These are phyloP conservation scores for Blakeslea trispora DNA, from an alignment of 371 early-diverging fungal genomes.

Conservation along the genomic window DNA sequence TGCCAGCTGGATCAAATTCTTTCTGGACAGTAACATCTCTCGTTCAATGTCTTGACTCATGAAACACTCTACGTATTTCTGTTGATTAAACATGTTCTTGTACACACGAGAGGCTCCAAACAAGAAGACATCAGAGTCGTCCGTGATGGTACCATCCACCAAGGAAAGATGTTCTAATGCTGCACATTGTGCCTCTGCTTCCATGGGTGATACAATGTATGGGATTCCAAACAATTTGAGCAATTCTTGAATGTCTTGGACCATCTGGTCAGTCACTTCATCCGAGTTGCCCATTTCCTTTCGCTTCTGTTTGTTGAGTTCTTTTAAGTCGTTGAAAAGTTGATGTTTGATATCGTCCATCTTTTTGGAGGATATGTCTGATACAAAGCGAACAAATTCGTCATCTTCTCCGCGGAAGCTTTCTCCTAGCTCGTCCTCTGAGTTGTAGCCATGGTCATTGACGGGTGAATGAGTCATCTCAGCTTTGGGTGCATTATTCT, in stretches of 20 bases:
- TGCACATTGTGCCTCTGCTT: constrained; percentile 99
- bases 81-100: constrained; percentile 94
- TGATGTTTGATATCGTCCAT: constrained; percentile 47
- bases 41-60: constrained; percentile 61
- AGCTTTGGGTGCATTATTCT: background rate
- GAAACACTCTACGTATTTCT: constrained; percentile 88
- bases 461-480: background rate
- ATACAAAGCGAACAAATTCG: constrained; percentile 58
- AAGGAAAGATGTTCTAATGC: constrained; percentile 64
- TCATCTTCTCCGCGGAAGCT: constrained; percentile 49
- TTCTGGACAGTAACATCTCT: constrained; percentile 70
- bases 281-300: constrained; percentile 68
- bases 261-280: constrained; percentile 71
- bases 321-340: constrained; percentile 61
- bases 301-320: constrained; percentile 54
- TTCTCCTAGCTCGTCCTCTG: constrained; percentile 42
- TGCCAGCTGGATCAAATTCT: constrained; percentile 81
- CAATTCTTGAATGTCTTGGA: constrained; percentile 71
- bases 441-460: constrained; percentile 36
- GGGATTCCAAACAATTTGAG: constrained; percentile 96
- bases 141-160: constrained; percentile 98
- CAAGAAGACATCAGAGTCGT: constrained; percentile 98
- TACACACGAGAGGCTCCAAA: constrained; percentile 93
- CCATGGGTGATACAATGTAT: constrained; percentile 93
- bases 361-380: constrained; percentile 51